Conservation (phyloP, 352 stramenopile species). For the Globisporangium irregulare region DNA sequence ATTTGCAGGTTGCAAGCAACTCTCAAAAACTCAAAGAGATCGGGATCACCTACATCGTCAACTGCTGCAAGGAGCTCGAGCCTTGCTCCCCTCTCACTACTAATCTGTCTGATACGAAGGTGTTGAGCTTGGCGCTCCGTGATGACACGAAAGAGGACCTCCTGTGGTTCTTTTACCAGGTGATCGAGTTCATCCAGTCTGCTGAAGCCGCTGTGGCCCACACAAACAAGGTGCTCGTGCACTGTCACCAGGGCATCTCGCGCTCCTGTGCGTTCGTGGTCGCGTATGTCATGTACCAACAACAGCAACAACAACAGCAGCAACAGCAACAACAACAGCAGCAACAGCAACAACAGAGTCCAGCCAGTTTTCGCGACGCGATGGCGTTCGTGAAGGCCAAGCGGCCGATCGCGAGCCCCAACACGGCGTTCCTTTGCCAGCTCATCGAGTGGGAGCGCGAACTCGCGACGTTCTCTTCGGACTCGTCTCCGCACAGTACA, state of each 20-base stretch:
- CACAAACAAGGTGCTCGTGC: conserved; percentile 38
- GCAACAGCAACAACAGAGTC: conserved; percentile 1
- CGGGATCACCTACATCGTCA: conserved; percentile 55
- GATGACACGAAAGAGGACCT: conserved; percentile 69
- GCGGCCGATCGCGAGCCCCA: conserved; percentile 55
- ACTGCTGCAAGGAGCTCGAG: conserved; percentile 49
- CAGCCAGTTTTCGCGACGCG: conserved; percentile 20
- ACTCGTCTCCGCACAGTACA: not conserved
- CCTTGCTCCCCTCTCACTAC: not conserved
- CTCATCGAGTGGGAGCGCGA: conserved; percentile 64
- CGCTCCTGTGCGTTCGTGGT: conserved; percentile 64
- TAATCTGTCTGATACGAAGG: not conserved
- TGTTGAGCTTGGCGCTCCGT: conserved; percentile 38
- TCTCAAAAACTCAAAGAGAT: conserved; percentile 19
- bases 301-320: too few species aligned
- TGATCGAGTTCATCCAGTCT: conserved; percentile 40
- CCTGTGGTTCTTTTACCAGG: conserved; percentile 47
- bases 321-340: not conserved
- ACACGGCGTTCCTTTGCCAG: conserved; percentile 64
- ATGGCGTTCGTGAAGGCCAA: conserved; percentile 37
- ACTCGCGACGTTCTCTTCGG: conserved; percentile 14
- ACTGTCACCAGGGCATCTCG: conserved; percentile 75
- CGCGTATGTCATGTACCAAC: conserved; percentile 55
- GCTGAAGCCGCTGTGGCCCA: conserved; percentile 9
- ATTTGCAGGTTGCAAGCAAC: conserved; percentile 39